These are phyloP conservation scores for Fusarium sp. DNA, from an alignment of 2,329 filamentous ascomycete genomes.

Conservation along the genomic window DNA sequence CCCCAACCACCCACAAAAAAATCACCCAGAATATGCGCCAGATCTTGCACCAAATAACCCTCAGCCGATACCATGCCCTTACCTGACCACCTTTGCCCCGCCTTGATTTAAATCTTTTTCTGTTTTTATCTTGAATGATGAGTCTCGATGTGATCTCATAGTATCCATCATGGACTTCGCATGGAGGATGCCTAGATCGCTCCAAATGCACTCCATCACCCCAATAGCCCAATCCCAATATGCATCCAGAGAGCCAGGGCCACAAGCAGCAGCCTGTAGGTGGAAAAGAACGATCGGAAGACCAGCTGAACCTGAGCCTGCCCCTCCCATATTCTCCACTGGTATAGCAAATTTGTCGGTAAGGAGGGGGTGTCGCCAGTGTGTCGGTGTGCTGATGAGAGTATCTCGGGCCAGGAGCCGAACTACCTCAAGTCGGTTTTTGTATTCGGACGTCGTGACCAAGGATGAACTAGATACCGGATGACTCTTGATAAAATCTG, in stretches of 20 bases:
- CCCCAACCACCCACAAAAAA: not conserved
- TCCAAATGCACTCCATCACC: conserved; percentile 58
- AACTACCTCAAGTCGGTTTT: conserved; percentile 48
- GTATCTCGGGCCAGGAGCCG: conserved; percentile 53
- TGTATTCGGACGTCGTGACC: conserved; percentile 45
- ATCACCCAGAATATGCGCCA: conserved; percentile 24
- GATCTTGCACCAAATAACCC: not conserved
- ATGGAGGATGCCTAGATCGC: conserved; percentile 60
- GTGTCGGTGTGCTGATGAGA: conserved; percentile 57
- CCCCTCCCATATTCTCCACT: conserved; percentile 50
- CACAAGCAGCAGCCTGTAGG: conserved; percentile 56
- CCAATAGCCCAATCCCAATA: conserved; percentile 56
- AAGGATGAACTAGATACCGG: conserved; percentile 50
- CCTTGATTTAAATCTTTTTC: conserved; percentile 9
- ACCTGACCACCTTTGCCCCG: not conserved
- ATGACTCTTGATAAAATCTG: conserved; percentile 50
- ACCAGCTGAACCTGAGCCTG: conserved; percentile 57
- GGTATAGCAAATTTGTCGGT: conserved; percentile 48
- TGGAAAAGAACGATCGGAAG: conserved; percentile 59
- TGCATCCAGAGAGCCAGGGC: conserved; percentile 53
- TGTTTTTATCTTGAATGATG: conserved; percentile 20
- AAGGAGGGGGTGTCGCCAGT: conserved; percentile 61
- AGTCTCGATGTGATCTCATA: conserved; percentile 46
- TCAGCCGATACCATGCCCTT: not conserved
- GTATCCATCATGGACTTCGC: conserved; percentile 55